Conservation (phyloP, 768 basidiomycete species). For the Kwoniella sp. region DNA sequence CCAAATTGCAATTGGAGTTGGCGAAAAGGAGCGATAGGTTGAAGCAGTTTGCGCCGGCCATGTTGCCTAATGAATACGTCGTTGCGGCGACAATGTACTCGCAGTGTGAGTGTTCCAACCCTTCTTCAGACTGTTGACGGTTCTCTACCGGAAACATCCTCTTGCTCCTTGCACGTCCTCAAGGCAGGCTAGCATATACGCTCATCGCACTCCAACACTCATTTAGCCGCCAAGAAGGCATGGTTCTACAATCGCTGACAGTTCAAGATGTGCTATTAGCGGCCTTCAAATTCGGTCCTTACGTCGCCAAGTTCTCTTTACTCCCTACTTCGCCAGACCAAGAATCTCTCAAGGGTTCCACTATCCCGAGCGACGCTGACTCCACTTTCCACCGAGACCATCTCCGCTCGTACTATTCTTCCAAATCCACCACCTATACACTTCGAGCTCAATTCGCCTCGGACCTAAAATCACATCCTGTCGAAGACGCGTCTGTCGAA, state of each 20-base stretch:
- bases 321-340: conserved; percentile 9
- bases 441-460: conserved; percentile 19
- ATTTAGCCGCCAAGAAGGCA: no score
- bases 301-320: conserved; percentile 23
- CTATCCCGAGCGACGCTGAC: conserved; percentile 15
- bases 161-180: no score
- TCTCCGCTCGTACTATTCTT: conserved; percentile 8
- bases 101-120: conserved; percentile 33
- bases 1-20: conserved; percentile 21
- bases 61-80: conserved; percentile 32
- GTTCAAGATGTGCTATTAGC: not conserved
- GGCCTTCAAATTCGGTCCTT: conserved; percentile 25
- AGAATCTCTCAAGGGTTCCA: conserved; percentile 12
- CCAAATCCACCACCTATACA: conserved; percentile 7
- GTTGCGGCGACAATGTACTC: conserved; percentile 26
- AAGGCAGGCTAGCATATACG: no score
- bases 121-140: no score
- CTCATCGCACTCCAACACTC: no score
- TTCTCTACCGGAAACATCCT: no score
- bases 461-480: conserved; percentile 11
- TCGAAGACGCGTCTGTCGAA: conserved; percentile 23
- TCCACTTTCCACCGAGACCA: conserved; percentile 22
- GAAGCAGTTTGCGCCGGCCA: conserved; percentile 30
- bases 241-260: no score
- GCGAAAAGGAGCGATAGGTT: conserved; percentile 29